phyloP scores from a whole-genome alignment of 2,329 filamentous ascomycete genomes.

The Pseudogymnoascus sp. region DNA sequence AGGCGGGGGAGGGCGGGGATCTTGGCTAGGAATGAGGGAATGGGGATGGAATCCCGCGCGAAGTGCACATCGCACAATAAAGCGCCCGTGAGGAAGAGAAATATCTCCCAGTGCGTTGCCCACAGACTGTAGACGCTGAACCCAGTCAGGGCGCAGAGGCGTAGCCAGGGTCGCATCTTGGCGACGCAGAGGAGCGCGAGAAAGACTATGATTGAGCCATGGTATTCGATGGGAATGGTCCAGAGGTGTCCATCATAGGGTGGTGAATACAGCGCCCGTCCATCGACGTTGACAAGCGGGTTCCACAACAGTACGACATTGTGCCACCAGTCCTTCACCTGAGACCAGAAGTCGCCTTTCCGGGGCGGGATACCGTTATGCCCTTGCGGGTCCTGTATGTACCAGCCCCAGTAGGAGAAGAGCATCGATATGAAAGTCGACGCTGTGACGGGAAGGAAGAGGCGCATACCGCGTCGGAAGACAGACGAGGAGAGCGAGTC shows the following conservation, averaged over 20 bases:
- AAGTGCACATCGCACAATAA: conserved; percentile 15
- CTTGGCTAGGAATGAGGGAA: neutral
- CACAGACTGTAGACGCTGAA: conserved; percentile 23
- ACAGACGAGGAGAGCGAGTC: conserved; percentile 39
- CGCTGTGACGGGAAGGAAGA: conserved; percentile 39
- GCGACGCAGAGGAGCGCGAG: conserved; percentile 19
- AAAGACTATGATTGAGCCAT: conserved; percentile 27
- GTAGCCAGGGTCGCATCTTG: conserved; percentile 18
- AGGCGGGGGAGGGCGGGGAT: neutral
- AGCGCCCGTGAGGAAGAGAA: conserved; percentile 16
- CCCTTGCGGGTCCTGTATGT: conserved; percentile 9
- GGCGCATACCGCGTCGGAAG: conserved; percentile 40
- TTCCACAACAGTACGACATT: neutral
- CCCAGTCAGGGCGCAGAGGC: conserved; percentile 19
- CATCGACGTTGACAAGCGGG: neutral
- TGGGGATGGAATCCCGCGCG: conserved; percentile 7
- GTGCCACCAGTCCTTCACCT: neutral
- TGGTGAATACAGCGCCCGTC: conserved; percentile 1
- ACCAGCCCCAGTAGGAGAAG: neutral
- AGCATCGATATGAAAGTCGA: conserved; percentile 32
- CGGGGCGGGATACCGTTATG: neutral
- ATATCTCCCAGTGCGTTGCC: conserved; percentile 14
- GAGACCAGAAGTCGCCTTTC: neutral
- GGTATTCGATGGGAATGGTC: conserved; percentile 28
- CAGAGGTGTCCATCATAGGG: conserved; percentile 26